phyloP scores from a whole-genome alignment of 768 basidiomycete genomes.

The Tulasnella sp. region DNA sequence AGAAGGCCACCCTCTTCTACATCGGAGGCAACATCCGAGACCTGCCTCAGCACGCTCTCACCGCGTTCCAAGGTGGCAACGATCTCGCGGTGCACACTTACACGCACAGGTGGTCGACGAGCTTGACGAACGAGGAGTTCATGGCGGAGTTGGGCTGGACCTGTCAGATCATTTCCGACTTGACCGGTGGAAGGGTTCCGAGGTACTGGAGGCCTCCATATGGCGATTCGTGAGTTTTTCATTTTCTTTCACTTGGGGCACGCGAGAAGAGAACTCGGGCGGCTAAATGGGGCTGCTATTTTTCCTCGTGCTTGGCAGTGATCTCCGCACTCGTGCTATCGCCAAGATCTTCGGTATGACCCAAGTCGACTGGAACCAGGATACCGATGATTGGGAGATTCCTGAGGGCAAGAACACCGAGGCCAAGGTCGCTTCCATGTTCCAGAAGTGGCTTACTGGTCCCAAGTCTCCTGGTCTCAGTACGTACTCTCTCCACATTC shows the following conservation, averaged over 20 bases:
- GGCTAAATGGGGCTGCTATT: neutral
- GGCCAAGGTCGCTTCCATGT: slow-evolving; percentile 51
- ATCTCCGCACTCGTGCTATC: slow-evolving; percentile 73
- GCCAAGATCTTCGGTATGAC: slow-evolving; percentile 83
- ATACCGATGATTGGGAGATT: slow-evolving; percentile 44
- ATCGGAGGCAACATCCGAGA: slow-evolving; percentile 77
- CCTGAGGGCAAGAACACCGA: slow-evolving; percentile 50
- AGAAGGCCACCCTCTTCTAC: slow-evolving; percentile 82
- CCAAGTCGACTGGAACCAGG: slow-evolving; percentile 90
- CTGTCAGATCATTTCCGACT: slow-evolving; percentile 70
- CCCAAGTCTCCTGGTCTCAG: slow-evolving; percentile 74
- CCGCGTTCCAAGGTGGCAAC: slow-evolving; percentile 51
- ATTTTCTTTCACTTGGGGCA: too few species aligned
- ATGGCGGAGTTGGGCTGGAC: slow-evolving; percentile 83
- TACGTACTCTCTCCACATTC: neutral
- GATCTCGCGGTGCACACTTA: slow-evolving; percentile 47
- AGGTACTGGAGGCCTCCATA: slow-evolving; percentile 86
- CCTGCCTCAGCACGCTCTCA: slow-evolving; percentile 65
- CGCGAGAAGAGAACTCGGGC: neutral
- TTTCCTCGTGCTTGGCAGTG: slow-evolving; percentile 42
- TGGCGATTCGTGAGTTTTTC: slow-evolving; percentile 49
- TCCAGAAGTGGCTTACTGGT: slow-evolving; percentile 58
- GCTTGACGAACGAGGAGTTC: slow-evolving; percentile 51
- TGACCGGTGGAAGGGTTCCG: slow-evolving; percentile 74
- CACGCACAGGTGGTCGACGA: slow-evolving; percentile 79